Evolutionary conservation across 495 filamentous ascomycete species (phyloP), one percentile per base, ranked within the genome.

Genomic region (Penicilliopsis zonata): DNA sequence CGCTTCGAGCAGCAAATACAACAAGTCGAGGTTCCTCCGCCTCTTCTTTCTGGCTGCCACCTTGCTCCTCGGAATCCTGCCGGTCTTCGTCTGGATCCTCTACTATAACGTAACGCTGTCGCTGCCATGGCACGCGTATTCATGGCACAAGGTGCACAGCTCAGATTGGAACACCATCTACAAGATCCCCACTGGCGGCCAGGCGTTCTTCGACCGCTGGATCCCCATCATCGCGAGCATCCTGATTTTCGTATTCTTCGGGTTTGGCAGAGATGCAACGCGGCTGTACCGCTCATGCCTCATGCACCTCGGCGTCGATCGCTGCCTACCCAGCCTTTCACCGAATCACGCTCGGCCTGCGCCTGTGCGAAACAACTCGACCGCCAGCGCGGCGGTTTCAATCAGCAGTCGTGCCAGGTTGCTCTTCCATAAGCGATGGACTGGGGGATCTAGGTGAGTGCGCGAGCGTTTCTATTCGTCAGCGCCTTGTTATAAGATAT

Each of bases 201-300:
- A 57, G 0, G 57, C 77, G 10, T 52, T 70, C 37, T 70, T 73
- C 40, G 72, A 82, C 45, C 68, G 72, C 28, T 95, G 79, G 76
- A 69, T 80, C 21, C 55, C 75, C 6, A 65, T 83, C 31, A 58
- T 59, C 1, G 58, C 71, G 1, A 70, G 70, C 0, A 62, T 78
- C 28, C 39, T 76, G 28, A 62, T 84, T 9, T 83, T 92, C 41
- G 34, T 74, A 22, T 80, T 86, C 62, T 94, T 93, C 46, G 90
- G 90, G 18, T 70, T 79, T 10, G 86, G 82, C 10, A 61, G 59
- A 13, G 88, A 94, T 35, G 82, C 82, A 3, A 53, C 69, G n/a
- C 66, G 67, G 27, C 74, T 80, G 53, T 94, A 95, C 50, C 67
- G 73, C 32, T 48, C 46, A 3, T 63, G 50, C 21, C 35, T 50